These are phyloP conservation scores for Penicillium robsamsonii DNA, from an alignment of 495 filamentous ascomycete genomes.

Conservation along the genomic window DNA sequence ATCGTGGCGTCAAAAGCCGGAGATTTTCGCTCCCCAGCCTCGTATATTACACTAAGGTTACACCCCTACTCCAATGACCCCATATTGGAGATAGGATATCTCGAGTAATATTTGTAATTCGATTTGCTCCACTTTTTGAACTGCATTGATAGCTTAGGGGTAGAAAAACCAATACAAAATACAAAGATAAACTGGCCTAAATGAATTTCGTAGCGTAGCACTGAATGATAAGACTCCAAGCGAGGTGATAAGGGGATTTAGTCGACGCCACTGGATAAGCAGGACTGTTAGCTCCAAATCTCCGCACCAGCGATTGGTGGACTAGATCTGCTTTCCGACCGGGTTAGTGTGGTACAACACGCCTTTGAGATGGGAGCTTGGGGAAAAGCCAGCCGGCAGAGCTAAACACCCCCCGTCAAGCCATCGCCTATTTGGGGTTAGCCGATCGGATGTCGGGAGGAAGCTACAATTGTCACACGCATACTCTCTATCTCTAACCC, in stretches of 20 bases:
- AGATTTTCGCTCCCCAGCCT: too few species aligned
- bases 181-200: background rate
- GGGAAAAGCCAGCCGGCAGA: too few species aligned
- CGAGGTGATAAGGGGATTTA: background rate
- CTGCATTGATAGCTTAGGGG: too few species aligned
- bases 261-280: background rate
- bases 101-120: too few species aligned
- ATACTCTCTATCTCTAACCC: background rate
- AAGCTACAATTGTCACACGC: background rate
- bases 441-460: conserved; percentile 1
- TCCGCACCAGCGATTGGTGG: background rate
- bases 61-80: too few species aligned
- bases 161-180: too few species aligned
- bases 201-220: background rate
- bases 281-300: background rate
- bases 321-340: background rate
- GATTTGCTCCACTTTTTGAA: too few species aligned
- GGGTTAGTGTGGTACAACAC: background rate
- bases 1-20: too few species aligned
- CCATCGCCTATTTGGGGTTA: background rate
- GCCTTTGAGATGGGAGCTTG: too few species aligned
- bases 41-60: too few species aligned
- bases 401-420: too few species aligned
- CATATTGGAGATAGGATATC: too few species aligned
- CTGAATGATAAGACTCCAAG: background rate